These are phyloP conservation scores for Babesia ovata DNA, from an alignment of 169 alveolate species.

Conservation along the genomic window DNA sequence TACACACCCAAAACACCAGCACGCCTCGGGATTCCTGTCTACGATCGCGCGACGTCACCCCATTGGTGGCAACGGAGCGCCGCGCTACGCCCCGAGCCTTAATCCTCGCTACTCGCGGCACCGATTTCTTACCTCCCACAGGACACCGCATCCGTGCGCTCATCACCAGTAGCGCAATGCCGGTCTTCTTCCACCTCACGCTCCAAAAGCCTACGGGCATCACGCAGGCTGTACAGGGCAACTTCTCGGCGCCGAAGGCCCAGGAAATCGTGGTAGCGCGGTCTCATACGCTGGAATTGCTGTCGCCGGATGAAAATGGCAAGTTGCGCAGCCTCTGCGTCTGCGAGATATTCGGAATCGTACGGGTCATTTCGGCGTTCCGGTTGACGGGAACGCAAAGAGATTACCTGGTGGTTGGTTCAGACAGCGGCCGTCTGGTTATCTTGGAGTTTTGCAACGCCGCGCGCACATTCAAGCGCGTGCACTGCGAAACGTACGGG, in stretches of 20 bases:
- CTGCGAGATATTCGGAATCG: conserved; percentile 93
- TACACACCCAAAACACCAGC: background rate
- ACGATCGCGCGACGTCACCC: conserved; percentile 44
- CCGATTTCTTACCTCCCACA: background rate
- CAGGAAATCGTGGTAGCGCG: conserved; percentile 96
- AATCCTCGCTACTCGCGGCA: background rate
- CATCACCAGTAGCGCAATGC: conserved; percentile 74
- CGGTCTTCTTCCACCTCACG: conserved; percentile 94
- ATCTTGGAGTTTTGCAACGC: conserved; percentile 89
- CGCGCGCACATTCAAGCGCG: conserved; percentile 86
- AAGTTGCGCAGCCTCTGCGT: conserved; percentile 87
- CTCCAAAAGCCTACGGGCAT: conserved; percentile 96
- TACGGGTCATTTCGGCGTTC: conserved; percentile 91
- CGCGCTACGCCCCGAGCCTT: background rate
- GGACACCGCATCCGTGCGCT: conserved; percentile 6
- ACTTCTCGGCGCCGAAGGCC: conserved; percentile 95
- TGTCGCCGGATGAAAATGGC: conserved; percentile 92
- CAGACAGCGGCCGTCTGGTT: conserved; percentile 97
- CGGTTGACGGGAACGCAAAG: conserved; percentile 90
- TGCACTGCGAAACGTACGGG: conserved; percentile 98
- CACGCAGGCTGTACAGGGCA: conserved; percentile 95
- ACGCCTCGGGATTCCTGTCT: background rate
- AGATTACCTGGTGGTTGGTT: conserved; percentile 93
- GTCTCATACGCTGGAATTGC: conserved; percentile 92
- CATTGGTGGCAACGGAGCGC: conserved; percentile 10